Evolutionary conservation across 2,329 filamentous ascomycete species (phyloP), one percentile per base, ranked within the genome.

Genomic region (Pseudogymnoascus sp.): DNA sequence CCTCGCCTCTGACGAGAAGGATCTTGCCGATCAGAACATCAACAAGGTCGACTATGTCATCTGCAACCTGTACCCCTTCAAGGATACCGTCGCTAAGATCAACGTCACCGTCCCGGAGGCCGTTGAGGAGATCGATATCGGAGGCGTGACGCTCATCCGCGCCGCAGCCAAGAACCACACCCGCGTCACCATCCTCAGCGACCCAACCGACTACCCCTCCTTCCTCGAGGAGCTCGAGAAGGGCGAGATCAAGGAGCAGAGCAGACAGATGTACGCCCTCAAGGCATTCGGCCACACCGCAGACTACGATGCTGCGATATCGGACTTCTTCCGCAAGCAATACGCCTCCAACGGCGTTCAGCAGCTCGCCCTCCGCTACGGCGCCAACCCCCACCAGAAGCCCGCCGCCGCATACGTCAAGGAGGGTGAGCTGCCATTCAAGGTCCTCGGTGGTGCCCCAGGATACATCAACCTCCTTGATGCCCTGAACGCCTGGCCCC

Each of bases 41-140:
- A 83, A 89, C 79, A 96, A 96, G 79, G 91, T 96, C 63, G 91
- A 96, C 82, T 96, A 88, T 70, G 91, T 96, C 69, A 88, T 99
- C 73, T 97, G 94, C 87, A 99, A 99, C 79, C 83, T 99, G 61
- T 97, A 99, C 77, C 94, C 94, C 11, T 99, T 99, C 86, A 97
- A 97, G 80, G 92, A 97, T 74, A 99, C 94, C 32, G 87, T 99
- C 69, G 89, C 91, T 70, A 96, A 97, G 82, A 86, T 95, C 79
- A 96, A 96, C 71, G 94, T 99, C 70, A 97, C 93, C 64, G 90
- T 99, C 65, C 86, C 90, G 59, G 93, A 99, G 78, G 94, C 94
- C 59, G 93, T 99, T 38, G 94, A 99, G 78, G 94, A 99, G 79
- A 96, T 99, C 70, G 94, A 99, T 77, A 97, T 99, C 73, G 94